A percentile compares a stretch with the other conserved stretches of the same genome.
phyloP scores from a whole-genome alignment of 2,329 filamentous ascomycete genomes.

The Coniochaeta ligniaria region DNA sequence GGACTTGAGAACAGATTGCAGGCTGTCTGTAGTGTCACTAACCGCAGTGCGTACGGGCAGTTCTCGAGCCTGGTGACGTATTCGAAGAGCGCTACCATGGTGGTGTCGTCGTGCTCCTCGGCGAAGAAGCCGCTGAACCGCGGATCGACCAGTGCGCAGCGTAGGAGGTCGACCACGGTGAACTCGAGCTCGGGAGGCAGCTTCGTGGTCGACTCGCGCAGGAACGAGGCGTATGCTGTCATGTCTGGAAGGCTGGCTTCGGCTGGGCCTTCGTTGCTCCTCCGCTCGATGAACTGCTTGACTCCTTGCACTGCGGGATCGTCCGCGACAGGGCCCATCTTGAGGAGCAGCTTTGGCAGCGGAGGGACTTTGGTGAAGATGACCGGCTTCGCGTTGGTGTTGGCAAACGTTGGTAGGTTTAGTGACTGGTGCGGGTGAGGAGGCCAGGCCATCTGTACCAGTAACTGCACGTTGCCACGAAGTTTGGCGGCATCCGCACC shows the following conservation, averaged over 20 bases:
- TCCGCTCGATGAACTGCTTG: conserved; percentile 62
- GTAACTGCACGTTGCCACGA: conserved; percentile 62
- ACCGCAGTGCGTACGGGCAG: conserved; percentile 73
- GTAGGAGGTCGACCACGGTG: conserved; percentile 76
- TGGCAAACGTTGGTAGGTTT: conserved; percentile 62
- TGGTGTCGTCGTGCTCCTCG: conserved; percentile 60
- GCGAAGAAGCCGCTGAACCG: conserved; percentile 77
- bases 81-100: conserved; percentile 54
- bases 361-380: conserved; percentile 74
- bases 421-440: conserved; percentile 69
- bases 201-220: conserved; percentile 46
- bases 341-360: conserved; percentile 71
- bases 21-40: conserved; percentile 74
- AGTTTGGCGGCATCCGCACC: conserved; percentile 66
- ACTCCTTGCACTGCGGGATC: conserved; percentile 56
- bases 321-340: conserved; percentile 60
- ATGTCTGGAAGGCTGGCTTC: conserved; percentile 68
- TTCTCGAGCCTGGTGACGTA: conserved; percentile 46
- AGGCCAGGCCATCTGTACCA: conserved; percentile 69
- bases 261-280: conserved; percentile 48
- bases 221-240: conserved; percentile 51
- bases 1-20: conserved; percentile 80
- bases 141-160: conserved; percentile 68
- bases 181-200: conserved; percentile 65
- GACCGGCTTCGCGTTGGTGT: conserved; percentile 52